These are phyloP conservation scores for Populus pruinosa DNA, from an alignment of 345 rosid genomes.

Conservation along the genomic window DNA sequence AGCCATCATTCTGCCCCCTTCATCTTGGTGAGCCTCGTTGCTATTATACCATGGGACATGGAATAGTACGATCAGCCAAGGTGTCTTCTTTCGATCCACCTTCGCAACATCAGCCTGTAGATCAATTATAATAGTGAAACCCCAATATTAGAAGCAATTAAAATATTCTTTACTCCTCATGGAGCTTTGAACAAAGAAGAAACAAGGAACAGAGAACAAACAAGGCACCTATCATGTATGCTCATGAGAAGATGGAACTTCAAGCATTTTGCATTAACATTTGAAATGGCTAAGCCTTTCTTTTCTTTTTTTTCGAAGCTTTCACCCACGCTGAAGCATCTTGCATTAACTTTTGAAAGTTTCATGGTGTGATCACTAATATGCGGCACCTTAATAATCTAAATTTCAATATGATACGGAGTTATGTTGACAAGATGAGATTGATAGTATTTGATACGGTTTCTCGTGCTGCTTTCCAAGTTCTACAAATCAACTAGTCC, in stretches of 20 bases:
- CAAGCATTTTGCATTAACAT: not conserved
- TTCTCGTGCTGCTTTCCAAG: not conserved
- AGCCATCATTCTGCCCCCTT: constrained; percentile 79
- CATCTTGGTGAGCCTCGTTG: constrained; percentile 75
- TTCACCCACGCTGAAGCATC: not conserved
- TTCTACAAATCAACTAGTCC: not conserved
- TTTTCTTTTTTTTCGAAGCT: too few relatives aligned
- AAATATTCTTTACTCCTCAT: not conserved
- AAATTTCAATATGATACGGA: not conserved
- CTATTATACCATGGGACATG: constrained; percentile 98
- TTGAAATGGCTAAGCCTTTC: not conserved
- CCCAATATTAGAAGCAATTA: not conserved
- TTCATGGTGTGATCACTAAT: not conserved
- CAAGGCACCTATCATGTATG: not conserved
- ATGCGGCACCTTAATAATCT: not conserved
- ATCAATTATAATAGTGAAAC: constrained; percentile 4
- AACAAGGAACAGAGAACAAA: not conserved
- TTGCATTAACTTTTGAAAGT: not conserved
- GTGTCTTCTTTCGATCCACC: constrained; percentile 77
- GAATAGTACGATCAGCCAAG: constrained; percentile 78
- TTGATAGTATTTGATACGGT: not conserved
- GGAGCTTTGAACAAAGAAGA: not conserved
- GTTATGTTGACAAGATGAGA: not conserved
- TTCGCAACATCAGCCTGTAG: constrained; percentile 68
- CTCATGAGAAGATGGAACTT: not conserved